Conservation (phyloP, 768 basidiomycete genomes). For the Leccinellum luteum region DNA sequence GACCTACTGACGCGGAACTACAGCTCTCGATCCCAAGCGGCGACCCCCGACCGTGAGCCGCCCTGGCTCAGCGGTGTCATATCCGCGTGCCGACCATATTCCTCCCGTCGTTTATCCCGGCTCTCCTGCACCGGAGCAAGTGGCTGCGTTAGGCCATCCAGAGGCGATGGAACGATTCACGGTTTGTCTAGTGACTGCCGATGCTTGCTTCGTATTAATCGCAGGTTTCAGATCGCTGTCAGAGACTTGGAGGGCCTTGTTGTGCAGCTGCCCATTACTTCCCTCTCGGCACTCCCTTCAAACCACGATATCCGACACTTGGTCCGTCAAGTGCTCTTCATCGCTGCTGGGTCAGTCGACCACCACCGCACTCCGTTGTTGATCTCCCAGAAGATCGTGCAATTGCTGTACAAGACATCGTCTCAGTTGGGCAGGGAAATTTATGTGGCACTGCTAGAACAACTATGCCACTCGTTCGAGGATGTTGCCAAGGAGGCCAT, state of each 20-base stretch:
- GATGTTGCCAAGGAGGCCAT: slow-evolving; percentile 97
- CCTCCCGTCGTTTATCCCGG: slow-evolving; percentile 49
- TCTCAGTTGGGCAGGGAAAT: slow-evolving; percentile 88
- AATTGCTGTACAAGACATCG: slow-evolving; percentile 86
- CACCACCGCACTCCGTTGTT: slow-evolving; percentile 83
- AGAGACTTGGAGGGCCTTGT: slow-evolving; percentile 81
- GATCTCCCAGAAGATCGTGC: slow-evolving; percentile 97
- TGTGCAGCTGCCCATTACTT: slow-evolving; percentile 67
- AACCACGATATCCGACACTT: slow-evolving; percentile 86
- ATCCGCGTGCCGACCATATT: slow-evolving; percentile 46
- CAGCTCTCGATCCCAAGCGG: slow-evolving; percentile 58
- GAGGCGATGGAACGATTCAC: slow-evolving; percentile 90
- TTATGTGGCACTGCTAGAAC: slow-evolving; percentile 85
- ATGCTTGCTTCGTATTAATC: slow-evolving; percentile 4
- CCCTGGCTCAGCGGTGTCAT: slow-evolving; percentile 70
- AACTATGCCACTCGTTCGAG: slow-evolving; percentile 83
- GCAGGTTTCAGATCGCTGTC: slow-evolving; percentile 17
- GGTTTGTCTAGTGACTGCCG: slow-evolving; percentile 39
- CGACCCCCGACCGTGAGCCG: slow-evolving; percentile 51
- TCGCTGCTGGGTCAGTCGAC: slow-evolving; percentile 78
- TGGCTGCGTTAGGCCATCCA: slow-evolving; percentile 58
- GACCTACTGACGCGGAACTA: slow-evolving; percentile 12
- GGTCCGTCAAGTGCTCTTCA: slow-evolving; percentile 75
- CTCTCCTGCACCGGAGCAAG: slow-evolving; percentile 62
- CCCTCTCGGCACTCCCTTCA: slow-evolving; percentile 67